These are phyloP conservation scores for Acacia pycnantha DNA, from an alignment of 331 rosid genomes.

Conservation along the genomic window DNA sequence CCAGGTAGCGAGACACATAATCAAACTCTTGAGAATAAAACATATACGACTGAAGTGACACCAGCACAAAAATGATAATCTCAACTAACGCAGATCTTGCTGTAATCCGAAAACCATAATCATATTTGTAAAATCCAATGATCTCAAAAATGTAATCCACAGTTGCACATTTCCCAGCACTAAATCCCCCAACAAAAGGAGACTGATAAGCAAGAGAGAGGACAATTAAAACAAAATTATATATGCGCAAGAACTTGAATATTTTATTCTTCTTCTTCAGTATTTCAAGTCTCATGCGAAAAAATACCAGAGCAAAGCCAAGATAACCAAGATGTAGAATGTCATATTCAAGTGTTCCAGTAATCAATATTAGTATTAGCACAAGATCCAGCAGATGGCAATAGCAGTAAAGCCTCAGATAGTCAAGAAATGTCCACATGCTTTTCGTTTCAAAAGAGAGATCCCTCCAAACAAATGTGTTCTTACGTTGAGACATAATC, in stretches of 20 bases:
- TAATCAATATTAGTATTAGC: conserved; percentile 77
- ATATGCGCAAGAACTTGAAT: conserved; percentile 88
- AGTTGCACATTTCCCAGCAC: conserved; percentile 74
- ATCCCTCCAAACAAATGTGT: conserved; percentile 87
- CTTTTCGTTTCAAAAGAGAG: conserved; percentile 98
- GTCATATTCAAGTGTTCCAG: conserved; percentile 98
- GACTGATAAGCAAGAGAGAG: conserved; percentile 95
- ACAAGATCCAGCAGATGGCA: conserved; percentile 95
- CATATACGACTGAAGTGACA: conserved; percentile 93
- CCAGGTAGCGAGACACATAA: conserved; percentile 82
- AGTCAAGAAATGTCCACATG: conserved; percentile 99
- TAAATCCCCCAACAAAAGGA: conserved; percentile 81
- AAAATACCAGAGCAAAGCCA: conserved; percentile 91
- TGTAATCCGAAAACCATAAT: conserved; percentile 95
- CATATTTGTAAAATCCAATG: conserved; percentile 92
- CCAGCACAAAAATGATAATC: conserved; percentile 90
- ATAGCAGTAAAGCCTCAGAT: conserved; percentile 91
- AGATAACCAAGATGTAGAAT: conserved; percentile 98
- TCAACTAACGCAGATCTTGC: conserved; percentile 98
- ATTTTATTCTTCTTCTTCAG: conserved; percentile 91
- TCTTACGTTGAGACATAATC: conserved; percentile 76
- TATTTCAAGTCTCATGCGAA: conserved; percentile 89
- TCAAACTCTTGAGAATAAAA: conserved; percentile 92
- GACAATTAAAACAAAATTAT: conserved; percentile 79
- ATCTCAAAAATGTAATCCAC: conserved; percentile 63